A percentile compares a stretch with the other conserved stretches of the same genome.
phyloP scores from a whole-genome alignment of 371 early-diverging fungal species.

The Aphelidium insulamus region DNA sequence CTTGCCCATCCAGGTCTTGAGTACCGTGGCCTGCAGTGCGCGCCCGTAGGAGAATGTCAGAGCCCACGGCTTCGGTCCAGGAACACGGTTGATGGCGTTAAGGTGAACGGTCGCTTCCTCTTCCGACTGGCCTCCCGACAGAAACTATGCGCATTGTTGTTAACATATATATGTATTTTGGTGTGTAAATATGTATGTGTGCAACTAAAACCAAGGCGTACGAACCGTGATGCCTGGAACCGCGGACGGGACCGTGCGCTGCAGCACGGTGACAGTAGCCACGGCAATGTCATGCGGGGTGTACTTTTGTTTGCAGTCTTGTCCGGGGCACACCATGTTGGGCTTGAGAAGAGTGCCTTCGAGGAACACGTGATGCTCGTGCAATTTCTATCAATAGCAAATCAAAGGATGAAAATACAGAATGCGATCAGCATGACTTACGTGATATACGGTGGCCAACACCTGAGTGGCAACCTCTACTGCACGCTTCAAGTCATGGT shows the following conservation, averaged over 20 bases:
- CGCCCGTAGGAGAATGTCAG: slow-evolving; percentile 44
- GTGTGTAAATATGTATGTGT: too few species aligned
- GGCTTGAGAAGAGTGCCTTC: slow-evolving; percentile 38
- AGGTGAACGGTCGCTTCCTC: slow-evolving; percentile 32
- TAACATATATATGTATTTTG: too few species aligned
- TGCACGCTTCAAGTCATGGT: slow-evolving; percentile 24
- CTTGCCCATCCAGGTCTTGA: slow-evolving; percentile 31
- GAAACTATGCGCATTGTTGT: too few species aligned
- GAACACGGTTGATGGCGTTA: slow-evolving; percentile 19
- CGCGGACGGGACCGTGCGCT: slow-evolving; percentile 28
- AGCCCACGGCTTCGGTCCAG: slow-evolving; percentile 19
- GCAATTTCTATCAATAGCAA: slow-evolving; percentile 9
- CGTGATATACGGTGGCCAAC: slow-evolving; percentile 23
- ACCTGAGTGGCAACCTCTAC: slow-evolving; percentile 20
- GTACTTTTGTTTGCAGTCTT: slow-evolving; percentile 14
- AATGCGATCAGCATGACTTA: too few species aligned
- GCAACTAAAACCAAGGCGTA: too few species aligned
- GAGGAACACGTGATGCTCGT: slow-evolving; percentile 26
- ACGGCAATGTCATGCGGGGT: slow-evolving; percentile 21
- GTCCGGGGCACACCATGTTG: slow-evolving; percentile 33
- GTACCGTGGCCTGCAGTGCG: slow-evolving; percentile 31
- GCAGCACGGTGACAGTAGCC: slow-evolving; percentile 25
- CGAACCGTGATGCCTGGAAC: slow-evolving; percentile 37
- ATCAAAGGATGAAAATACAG: too few species aligned
- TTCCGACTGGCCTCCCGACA: slow-evolving; percentile 40